Evolutionary conservation across 2,329 filamentous ascomycete genomes (phyloP).

Genomic region (Penicillium oxalicum): DNA sequence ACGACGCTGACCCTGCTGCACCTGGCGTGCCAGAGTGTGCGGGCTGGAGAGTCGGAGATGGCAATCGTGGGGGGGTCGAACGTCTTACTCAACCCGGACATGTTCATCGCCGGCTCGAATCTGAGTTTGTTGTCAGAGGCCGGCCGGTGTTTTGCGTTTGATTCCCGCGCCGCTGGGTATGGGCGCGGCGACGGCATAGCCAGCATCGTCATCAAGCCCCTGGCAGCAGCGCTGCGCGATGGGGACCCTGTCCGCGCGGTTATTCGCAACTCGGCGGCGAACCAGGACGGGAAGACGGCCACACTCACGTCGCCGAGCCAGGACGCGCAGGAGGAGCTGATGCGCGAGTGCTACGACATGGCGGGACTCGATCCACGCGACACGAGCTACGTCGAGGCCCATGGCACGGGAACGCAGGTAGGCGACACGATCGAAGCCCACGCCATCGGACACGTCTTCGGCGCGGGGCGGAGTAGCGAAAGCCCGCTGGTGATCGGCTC

Average conservation of each 20-base stretch:
- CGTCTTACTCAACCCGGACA: not conserved
- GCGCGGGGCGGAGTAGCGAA: not conserved
- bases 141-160: constrained; percentile 10
- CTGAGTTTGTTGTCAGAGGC: not conserved
- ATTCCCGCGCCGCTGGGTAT: constrained; percentile 14
- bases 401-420: constrained; percentile 2
- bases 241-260: constrained; percentile 16
- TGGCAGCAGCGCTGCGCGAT: constrained; percentile 13
- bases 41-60: not conserved
- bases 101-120: not conserved
- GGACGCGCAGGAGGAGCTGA: not conserved
- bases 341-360: not conserved
- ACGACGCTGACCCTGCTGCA: not conserved
- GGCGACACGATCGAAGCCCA: constrained; percentile 3
- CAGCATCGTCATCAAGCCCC: constrained; percentile 15
- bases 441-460: not conserved
- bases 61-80: constrained; percentile 3
- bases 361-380: not conserved
- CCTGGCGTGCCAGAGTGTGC: not conserved
- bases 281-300: not conserved
- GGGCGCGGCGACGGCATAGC: constrained; percentile 17
- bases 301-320: not conserved
- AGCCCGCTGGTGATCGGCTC: constrained; percentile 13
- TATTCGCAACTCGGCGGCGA: constrained; percentile 12
- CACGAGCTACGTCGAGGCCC: not conserved